Base-by-base conservation (phyloP, 2,329 filamentous ascomycete species). In the Coniochaeta sp. region DNA sequence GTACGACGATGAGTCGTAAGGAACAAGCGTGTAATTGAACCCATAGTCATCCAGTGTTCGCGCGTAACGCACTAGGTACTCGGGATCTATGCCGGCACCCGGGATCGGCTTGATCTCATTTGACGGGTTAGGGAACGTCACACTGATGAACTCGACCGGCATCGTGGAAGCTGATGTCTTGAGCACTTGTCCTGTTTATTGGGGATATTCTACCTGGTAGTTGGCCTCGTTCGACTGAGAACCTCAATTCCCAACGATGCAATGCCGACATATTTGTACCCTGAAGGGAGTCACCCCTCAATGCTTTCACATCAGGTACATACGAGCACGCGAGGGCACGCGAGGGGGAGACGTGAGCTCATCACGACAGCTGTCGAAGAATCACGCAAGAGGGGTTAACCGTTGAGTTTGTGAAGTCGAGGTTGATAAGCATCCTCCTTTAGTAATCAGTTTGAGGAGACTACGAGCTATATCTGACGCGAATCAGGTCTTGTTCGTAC, bases 21-120 rank as follows among this genome's bases (percentile, higher is more conserved):
- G 83, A 17, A 86, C 76, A 1, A 87, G 76, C 0, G 84, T 87
- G 69, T 86, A 86, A 70, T 85, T 84, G 74, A 80, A 86, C 54
- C 71, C 80, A 68, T 85, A 81, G 66, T 86, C 83, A 63, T 87
- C 84, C 1, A 86, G 75, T 5, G 75, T 76, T 24, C 80, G 76
- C 16, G 82, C 80, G 65, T 87, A 86, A 33, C 83, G 80, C 33
- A 76, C 71, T 4, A 87, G 76, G 65, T 76, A 86, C 7, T 81
- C 81, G 1, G 80, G 77, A 63, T 87, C 82, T 14, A 85, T 76
- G 0, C 69, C 61, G n/a, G 81, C 77, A 24, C 75, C 75, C 0
- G 80, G 79, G 60, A 83, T 78, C 1, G 79, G 83, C 19, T 77
- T 67, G 5, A 86, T 67, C 71, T 86, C 83, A 6, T 77, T 85